Percentiles rank a stretch among this genome's conserved stretches.
These are phyloP conservation scores for Theileria equi DNA, from an alignment of 169 alveolate genomes.

Conservation along the genomic window DNA sequence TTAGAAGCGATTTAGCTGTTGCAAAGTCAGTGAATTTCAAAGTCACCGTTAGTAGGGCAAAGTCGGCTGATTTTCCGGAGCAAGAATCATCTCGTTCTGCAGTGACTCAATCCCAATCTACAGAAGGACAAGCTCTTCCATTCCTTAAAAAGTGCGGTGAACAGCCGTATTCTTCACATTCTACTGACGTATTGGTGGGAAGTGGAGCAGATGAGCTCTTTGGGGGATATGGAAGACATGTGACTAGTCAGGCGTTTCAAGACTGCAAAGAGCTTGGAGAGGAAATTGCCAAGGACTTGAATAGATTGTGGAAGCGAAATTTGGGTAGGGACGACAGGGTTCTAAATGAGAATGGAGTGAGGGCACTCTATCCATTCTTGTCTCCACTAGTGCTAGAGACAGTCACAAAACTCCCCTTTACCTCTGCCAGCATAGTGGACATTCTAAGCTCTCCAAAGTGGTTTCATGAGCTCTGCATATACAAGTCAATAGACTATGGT, in stretches of 20 bases:
- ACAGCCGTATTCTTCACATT: not conserved
- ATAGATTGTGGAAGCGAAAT: slow-evolving; percentile 69
- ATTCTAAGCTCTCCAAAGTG: slow-evolving; percentile 50
- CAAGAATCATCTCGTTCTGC: too few relatives aligned
- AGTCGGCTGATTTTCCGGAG: too few relatives aligned
- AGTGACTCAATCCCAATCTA: too few relatives aligned
- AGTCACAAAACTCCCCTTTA: slow-evolving; percentile 26
- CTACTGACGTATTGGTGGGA: slow-evolving; percentile 59
- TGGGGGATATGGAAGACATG: slow-evolving; percentile 77
- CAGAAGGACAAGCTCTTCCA: too few relatives aligned
- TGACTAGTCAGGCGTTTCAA: slow-evolving; percentile 4
- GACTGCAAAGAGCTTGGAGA: not conserved
- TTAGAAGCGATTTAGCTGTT: slow-evolving; percentile 26
- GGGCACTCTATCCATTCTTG: slow-evolving; percentile 51
- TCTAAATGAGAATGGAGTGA: slow-evolving; percentile 34
- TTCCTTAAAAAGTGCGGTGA: too few relatives aligned
- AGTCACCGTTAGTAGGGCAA: slow-evolving; percentile 25
- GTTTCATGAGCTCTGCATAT: slow-evolving; percentile 36
- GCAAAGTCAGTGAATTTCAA: slow-evolving; percentile 46
- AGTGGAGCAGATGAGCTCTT: slow-evolving; percentile 76
- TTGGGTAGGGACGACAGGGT: slow-evolving; percentile 74
- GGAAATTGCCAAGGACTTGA: slow-evolving; percentile 39
- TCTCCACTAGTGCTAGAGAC: slow-evolving; percentile 32
- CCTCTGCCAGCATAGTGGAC: slow-evolving; percentile 45
- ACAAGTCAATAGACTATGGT: slow-evolving; percentile 2